These are phyloP conservation scores for Moesziomyces sp. DNA, from an alignment of 1,284 basidiomycete species.

Conservation along the genomic window DNA sequence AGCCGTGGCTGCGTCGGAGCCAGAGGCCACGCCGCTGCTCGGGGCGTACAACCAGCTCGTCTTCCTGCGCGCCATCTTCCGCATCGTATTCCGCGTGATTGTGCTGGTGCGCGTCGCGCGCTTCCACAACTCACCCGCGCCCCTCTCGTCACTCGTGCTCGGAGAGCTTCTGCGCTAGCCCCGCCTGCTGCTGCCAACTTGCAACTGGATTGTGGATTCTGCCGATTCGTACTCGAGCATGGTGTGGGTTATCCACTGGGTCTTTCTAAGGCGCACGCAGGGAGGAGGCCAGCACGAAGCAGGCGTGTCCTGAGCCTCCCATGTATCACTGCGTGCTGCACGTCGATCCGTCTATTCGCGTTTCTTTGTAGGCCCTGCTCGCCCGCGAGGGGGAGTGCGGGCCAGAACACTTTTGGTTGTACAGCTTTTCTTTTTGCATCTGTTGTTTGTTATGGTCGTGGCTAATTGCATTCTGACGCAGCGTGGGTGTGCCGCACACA, in stretches of 20 bases:
- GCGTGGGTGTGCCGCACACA: too few relatives aligned
- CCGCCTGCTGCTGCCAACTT: conserved; percentile 6
- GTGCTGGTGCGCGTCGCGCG: conserved; percentile 22
- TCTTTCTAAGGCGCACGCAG: neutral
- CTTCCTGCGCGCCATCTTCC: conserved; percentile 29
- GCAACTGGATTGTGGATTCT: neutral
- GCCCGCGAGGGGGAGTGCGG: too few relatives aligned
- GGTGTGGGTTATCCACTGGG: conserved; percentile 4
- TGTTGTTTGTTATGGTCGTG: too few relatives aligned
- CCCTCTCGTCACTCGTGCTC: conserved; percentile 30
- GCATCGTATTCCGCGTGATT: conserved; percentile 37
- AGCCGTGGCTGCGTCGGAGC: neutral
- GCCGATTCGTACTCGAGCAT: conserved; percentile 6
- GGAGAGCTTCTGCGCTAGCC: conserved; percentile 26
- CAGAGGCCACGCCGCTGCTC: neutral
- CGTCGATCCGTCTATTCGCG: too few relatives aligned
- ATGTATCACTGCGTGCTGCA: too few relatives aligned
- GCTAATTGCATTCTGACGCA: too few relatives aligned
- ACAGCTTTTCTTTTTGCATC: too few relatives aligned
- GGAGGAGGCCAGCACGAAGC: conserved; percentile 21
- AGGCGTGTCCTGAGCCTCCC: conserved; percentile 24
- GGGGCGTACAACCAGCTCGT: conserved; percentile 14
- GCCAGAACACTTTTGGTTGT: too few relatives aligned
- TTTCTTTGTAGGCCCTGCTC: too few relatives aligned
- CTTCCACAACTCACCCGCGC: conserved; percentile 21